These are phyloP conservation scores for Clonostachys sp. DNA, from an alignment of 2,329 filamentous ascomycete genomes.

Conservation along the genomic window DNA sequence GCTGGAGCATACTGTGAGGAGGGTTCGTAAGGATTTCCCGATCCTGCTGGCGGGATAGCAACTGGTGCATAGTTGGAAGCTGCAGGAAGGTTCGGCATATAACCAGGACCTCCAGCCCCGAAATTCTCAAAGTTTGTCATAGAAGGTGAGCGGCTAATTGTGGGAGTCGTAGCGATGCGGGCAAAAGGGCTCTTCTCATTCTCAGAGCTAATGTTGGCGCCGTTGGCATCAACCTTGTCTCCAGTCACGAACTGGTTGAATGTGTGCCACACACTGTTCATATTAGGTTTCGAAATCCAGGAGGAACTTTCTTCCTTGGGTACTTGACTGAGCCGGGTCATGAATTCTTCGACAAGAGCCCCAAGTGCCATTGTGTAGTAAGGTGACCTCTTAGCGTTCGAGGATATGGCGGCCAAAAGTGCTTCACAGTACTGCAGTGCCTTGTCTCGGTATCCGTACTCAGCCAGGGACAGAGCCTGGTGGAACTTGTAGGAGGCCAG, in stretches of 20 bases:
- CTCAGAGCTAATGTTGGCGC: slow-evolving; percentile 54
- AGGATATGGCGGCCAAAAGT: slow-evolving; percentile 69
- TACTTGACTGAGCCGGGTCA: slow-evolving; percentile 76
- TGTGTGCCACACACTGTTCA: slow-evolving; percentile 86
- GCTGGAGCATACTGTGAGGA: slow-evolving; percentile 32
- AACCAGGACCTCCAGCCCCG: slow-evolving; percentile 30
- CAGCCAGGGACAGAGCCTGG: slow-evolving; percentile 78
- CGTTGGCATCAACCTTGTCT: slow-evolving; percentile 80
- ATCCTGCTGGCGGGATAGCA: slow-evolving; percentile 11
- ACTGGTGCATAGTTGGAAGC: slow-evolving; percentile 2
- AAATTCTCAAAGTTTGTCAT: slow-evolving; percentile 71
- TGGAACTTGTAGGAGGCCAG: slow-evolving; percentile 88
- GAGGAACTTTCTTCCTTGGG: slow-evolving; percentile 77
- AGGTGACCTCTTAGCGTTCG: slow-evolving; percentile 76
- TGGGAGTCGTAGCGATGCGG: slow-evolving; percentile 70
- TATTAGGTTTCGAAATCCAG: slow-evolving; percentile 92
- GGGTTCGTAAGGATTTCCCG: slow-evolving; percentile 22
- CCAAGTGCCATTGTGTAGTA: slow-evolving; percentile 81
- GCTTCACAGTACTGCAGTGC: slow-evolving; percentile 89
- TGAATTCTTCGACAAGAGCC: slow-evolving; percentile 75
- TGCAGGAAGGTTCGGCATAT: slow-evolving; percentile 2
- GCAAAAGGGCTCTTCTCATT: slow-evolving; percentile 75
- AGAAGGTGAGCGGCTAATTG: slow-evolving; percentile 70
- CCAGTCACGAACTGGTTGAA: slow-evolving; percentile 97
- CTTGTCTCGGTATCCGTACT: slow-evolving; percentile 76